These are phyloP conservation scores for Pseudonectria buxi DNA, from an alignment of 2,329 filamentous ascomycete species.

Conservation along the genomic window DNA sequence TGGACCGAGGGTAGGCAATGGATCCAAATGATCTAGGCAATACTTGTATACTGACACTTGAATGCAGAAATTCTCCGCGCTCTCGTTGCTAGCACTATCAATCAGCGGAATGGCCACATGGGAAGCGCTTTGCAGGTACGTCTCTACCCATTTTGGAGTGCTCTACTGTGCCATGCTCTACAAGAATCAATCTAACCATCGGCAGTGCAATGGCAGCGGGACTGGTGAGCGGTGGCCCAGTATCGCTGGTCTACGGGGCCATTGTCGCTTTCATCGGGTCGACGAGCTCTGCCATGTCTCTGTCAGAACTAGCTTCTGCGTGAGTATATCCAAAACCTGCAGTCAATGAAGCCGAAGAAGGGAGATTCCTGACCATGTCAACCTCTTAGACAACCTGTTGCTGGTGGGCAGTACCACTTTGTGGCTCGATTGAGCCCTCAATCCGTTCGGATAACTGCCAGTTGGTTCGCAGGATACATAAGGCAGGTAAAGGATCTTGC, in stretches of 20 bases:
- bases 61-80: constrained; percentile 3
- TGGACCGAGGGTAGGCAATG: too few relatives aligned
- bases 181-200: background rate
- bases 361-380: too few relatives aligned
- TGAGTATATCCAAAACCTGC: constrained; percentile 1
- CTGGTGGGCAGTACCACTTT: constrained; percentile 14
- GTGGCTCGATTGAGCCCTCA: constrained; percentile 5
- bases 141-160: too few relatives aligned
- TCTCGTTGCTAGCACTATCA: constrained; percentile 8
- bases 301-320: constrained; percentile 12
- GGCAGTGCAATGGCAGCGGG: constrained; percentile 11
- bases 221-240: constrained; percentile 9
- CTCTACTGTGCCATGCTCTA: too few relatives aligned
- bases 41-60: too few relatives aligned
- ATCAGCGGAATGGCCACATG: constrained; percentile 13
- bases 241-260: constrained; percentile 10
- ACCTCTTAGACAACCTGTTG: constrained; percentile 5
- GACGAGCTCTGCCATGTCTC: constrained; percentile 13
- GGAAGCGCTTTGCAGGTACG: constrained; percentile 14
- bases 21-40: too few relatives aligned
- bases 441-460: constrained; percentile 1
- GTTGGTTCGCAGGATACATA: constrained; percentile 12
- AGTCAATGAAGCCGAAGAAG: too few relatives aligned
- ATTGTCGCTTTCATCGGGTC: constrained; percentile 8
- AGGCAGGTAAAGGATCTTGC: too few relatives aligned